Base-by-base conservation (phyloP, 305 asterid species). In the Caryopteris hybrid region DNA sequence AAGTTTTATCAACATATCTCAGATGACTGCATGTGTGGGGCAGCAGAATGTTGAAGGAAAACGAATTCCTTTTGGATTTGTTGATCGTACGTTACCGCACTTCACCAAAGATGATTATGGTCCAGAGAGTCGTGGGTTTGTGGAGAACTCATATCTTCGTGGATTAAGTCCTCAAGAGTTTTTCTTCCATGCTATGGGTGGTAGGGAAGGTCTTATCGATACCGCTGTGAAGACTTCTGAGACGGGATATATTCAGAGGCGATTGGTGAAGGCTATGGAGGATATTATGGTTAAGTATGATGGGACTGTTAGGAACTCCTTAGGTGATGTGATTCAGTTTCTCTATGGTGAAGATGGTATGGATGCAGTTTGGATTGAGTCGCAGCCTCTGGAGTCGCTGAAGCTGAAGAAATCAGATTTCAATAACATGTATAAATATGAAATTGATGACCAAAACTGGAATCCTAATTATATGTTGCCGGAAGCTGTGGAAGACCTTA, bases 21-120 rank as follows among this genome's bases (percentile, higher is more conserved):
- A 91, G 83, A 94, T 94, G 99, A 94, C 99, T 80, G 99, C 99
- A 43, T 94, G 99, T 84, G 99, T 94, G 83, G 99, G 99, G 64
- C 99, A 94, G 76, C 99, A 94, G 81, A 94, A 94, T 74, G 98
- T 94, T 79, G 99, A 94, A 83, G 99, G 99, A 39, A 94, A 94
- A 68, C 98, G 99, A 62, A 94, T 94, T 66, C 99, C 99, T 31
- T 94, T 86, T 75, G 99, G 99, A 34, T 94, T 94, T 79, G 82
- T 86, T 27, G 89, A 81, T 34, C 91, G 99, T 34, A 89, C 99
- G 2, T 83, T 94, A 55, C 99, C 99, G 16, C 99, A 94, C 78
- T 94, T 94, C 76, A 89, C 96, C 43, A 86, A 85, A 74, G 93
- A 94, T 68, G 99, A 94, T 79, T 86, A 55, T 64, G 99, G 99